These are phyloP conservation scores for Salix viminalis DNA, from an alignment of 345 rosid species.

Conservation along the genomic window DNA sequence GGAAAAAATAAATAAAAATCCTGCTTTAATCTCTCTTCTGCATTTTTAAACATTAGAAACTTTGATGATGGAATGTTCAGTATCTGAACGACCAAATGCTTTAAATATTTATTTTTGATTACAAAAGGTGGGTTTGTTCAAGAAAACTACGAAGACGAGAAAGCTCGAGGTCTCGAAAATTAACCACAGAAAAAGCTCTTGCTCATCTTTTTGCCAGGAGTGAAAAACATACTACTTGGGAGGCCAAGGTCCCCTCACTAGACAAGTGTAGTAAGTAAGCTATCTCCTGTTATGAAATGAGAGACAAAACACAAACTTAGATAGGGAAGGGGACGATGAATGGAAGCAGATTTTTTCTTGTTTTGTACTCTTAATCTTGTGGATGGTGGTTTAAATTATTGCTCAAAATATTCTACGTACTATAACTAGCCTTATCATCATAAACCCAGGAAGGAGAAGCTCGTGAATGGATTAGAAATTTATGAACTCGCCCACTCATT, in stretches of 20 bases:
- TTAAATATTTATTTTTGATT: not conserved
- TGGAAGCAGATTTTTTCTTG: not conserved
- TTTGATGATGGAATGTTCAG: not conserved
- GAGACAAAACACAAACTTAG: constrained; percentile 6
- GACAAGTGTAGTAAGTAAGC: not conserved
- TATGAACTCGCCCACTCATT: not conserved
- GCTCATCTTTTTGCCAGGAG: not conserved
- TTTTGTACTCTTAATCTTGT: not conserved
- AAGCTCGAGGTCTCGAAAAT: not conserved
- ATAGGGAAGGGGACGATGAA: not conserved
- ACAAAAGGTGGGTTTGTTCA: not conserved
- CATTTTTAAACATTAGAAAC: not conserved
- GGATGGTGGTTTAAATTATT: not conserved
- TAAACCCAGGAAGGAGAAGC: not conserved
- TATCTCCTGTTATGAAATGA: not conserved
- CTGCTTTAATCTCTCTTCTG: not conserved
- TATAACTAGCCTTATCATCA: not conserved
- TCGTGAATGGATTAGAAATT: not conserved
- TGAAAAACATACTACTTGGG: not conserved
- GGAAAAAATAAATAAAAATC: not conserved
- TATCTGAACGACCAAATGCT: not conserved
- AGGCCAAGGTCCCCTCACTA: not conserved
- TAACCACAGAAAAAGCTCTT: not conserved
- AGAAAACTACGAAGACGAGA: not conserved
- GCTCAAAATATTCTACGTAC: not conserved